Evolutionary conservation across 495 filamentous ascomycete genomes (phyloP), one percentile per base, ranked within the genome.

Genomic region (Aspergillus olivimuriae): DNA sequence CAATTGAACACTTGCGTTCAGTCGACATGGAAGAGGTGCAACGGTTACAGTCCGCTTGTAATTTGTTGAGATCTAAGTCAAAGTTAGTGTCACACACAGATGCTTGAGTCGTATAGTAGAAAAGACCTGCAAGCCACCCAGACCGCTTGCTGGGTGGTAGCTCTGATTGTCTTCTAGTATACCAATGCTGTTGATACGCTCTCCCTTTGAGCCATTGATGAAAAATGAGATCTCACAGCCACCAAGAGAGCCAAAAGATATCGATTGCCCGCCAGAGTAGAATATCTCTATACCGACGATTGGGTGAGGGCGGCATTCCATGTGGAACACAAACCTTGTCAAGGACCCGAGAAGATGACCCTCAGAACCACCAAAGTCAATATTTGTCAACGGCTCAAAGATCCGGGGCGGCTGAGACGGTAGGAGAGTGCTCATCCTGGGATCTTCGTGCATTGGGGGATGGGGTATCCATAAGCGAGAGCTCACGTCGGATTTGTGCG

Each of bases 351-450:
- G 34, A 35, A 32, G 26, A 8, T 19, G 11, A 26, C 51, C 51
- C 9, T 16, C 19, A 24, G 39, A 21, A 12, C 46, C 42, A 32
- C 42, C 46, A 22, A 50, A 54, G 21, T 54, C 51, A 24, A 54
- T 47, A 33, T 44, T 50, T 10, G 28, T 16, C n/a, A 50, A 34
- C 6, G 43, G 42, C 39, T 46, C 42, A 40, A 54, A 54, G 14
- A 39, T 4, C 7, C 34, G 34, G 17, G 16, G 6, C 1, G 34
- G 17, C 23, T 17, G 33, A 4, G 6, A 19, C 32, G 51, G 51
- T 18, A 36, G 22, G 30, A 54, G 46, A n/a, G 38, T 19, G 26
- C 38, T 50, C 0, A 54, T 18, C 20, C 12, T 26, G 10, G 50
- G 20, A 16, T 31, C 22, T 4, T 50, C 39, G 28, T 50, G 22